Conservation (phyloP, 768 basidiomycete species). For the Podaxis sp. region DNA sequence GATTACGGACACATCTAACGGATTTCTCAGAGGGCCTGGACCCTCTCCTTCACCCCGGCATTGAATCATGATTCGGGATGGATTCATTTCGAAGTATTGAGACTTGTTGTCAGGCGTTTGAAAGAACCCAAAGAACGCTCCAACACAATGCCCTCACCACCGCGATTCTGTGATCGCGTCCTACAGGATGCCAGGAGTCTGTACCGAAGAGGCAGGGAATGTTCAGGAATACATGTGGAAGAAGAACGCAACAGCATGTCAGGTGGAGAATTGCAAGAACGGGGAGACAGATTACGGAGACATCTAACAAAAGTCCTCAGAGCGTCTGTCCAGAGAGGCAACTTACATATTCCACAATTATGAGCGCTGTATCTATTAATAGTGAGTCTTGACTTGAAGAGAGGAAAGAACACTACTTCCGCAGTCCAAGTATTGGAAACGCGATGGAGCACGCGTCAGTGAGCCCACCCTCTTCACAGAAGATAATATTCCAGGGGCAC, state of each 20-base stretch:
- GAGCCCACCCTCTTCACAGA: neutral
- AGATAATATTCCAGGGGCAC: neutral
- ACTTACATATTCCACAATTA: neutral
- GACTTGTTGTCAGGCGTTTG: neutral
- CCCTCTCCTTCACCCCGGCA: too few relatives aligned
- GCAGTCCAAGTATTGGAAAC: neutral
- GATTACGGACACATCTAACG: too few relatives aligned
- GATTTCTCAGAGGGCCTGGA: too few relatives aligned
- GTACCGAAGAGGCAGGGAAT: neutral
- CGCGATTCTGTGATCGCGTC: too few relatives aligned
- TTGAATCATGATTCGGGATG: neutral
- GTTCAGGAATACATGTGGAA: neutral
- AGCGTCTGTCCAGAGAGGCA: neutral
- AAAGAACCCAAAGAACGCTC: neutral
- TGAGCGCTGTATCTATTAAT: too few relatives aligned
- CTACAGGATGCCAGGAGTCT: too few relatives aligned
- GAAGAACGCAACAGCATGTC: neutral
- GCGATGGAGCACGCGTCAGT: neutral
- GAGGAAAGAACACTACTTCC: neutral
- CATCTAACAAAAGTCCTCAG: neutral
- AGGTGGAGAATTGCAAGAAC: neutral
- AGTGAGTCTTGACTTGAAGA: neutral
- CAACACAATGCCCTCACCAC: too few relatives aligned
- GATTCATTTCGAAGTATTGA: neutral
- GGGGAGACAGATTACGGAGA: neutral